Evolutionary conservation across 192 early-diverging fungal species (phyloP).

Genomic region (Coemansia sp.): DNA sequence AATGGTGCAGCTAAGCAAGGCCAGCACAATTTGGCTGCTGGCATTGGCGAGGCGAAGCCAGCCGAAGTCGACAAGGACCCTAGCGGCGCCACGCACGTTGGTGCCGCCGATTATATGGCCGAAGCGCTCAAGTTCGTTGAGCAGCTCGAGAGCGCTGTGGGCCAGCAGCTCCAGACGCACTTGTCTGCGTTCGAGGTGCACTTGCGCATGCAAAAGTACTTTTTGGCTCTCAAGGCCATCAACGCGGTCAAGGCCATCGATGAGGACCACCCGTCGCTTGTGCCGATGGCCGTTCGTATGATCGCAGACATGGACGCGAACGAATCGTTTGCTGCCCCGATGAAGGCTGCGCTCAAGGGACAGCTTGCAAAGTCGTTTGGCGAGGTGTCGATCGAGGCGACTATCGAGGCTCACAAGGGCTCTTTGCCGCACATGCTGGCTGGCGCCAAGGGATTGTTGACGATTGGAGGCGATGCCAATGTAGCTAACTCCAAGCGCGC

Average conservation of each 20-base stretch:
- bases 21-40: conserved; percentile 39
- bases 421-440: conserved; percentile 16
- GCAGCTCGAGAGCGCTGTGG: conserved; percentile 57
- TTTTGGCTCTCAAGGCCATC: conserved; percentile 51
- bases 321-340: conserved; percentile 47
- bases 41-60: conserved; percentile 58
- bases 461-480: conserved; percentile 23
- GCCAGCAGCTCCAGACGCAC: conserved; percentile 31
- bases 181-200: conserved; percentile 47
- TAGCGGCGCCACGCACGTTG: conserved; percentile 47
- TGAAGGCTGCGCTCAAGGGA: conserved; percentile 48
- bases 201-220: conserved; percentile 57
- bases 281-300: conserved; percentile 39
- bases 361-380: conserved; percentile 49
- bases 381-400: conserved; percentile 19
- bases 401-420: conserved; percentile 15
- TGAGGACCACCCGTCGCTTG: conserved; percentile 27
- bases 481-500: conserved; percentile 16
- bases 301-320: conserved; percentile 29
- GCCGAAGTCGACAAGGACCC: conserved; percentile 49
- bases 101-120: conserved; percentile 68
- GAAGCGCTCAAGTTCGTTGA: conserved; percentile 80
- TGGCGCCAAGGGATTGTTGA: conserved; percentile 27
- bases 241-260: conserved; percentile 43
- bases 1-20: conserved; percentile 62